Evolutionary conservation across 2,329 filamentous ascomycete species (phyloP).

Genomic region (Blastomyces parvus): DNA sequence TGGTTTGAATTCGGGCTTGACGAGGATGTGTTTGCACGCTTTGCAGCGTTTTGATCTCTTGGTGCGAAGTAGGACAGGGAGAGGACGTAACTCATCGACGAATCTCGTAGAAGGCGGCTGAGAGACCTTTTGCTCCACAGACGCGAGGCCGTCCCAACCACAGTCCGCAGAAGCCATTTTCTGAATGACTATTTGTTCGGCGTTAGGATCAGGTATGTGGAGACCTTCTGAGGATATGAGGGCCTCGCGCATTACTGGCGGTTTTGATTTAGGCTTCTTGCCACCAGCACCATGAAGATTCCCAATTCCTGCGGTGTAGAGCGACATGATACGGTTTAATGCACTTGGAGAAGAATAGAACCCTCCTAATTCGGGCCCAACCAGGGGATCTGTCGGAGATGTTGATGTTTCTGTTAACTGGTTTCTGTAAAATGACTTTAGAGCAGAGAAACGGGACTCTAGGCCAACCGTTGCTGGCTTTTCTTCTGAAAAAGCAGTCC

Average conservation of each 20-base stretch:
- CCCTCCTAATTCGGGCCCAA: conserved; percentile 37
- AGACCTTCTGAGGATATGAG: conserved; percentile 61
- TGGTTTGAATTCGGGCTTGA: conserved; percentile 86
- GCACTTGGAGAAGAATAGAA: conserved; percentile 67
- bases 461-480: conserved; percentile 41
- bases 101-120: conserved; percentile 50
- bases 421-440: conserved; percentile 71
- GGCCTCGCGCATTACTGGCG: conserved; percentile 72
- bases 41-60: conserved; percentile 92
- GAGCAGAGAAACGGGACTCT: conserved; percentile 60
- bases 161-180: conserved; percentile 44
- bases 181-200: conserved; percentile 51
- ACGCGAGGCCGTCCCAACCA: conserved; percentile 57
- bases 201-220: conserved; percentile 49
- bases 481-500: conserved; percentile 27
- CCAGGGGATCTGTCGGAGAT: conserved; percentile 42
- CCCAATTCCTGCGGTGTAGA: conserved; percentile 61
- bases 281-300: conserved; percentile 43
- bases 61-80: conserved; percentile 73
- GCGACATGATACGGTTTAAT: conserved; percentile 78
- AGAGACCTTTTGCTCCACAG: conserved; percentile 43
- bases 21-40: conserved; percentile 85
- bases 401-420: conserved; percentile 59
- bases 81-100: conserved; percentile 64
- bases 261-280: conserved; percentile 58